These are phyloP conservation scores for Edaphochlamys debaryana DNA, from an alignment of 139 green algal genomes.

Conservation along the genomic window DNA sequence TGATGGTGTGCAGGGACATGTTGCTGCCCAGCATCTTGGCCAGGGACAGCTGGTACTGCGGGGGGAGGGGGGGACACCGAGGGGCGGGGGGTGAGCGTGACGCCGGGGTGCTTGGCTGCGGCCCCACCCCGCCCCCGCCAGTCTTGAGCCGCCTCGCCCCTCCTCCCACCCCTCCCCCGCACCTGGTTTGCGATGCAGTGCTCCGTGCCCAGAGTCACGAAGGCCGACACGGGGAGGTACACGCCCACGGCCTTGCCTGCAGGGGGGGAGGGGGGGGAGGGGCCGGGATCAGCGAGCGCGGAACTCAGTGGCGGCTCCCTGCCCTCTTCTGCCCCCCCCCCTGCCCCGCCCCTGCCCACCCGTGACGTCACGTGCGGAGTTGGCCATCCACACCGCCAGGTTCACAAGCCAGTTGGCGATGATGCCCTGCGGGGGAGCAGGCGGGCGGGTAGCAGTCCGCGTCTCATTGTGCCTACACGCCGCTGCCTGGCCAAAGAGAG, in stretches of 20 bases:
- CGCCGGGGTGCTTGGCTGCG: not conserved
- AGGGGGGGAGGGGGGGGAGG: conserved; percentile 10
- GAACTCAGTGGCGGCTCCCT: not conserved
- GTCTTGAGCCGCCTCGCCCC: not conserved
- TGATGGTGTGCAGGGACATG: conserved; percentile 71
- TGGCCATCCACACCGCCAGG: conserved; percentile 81
- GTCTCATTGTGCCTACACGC: no score
- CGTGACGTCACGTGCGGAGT: conserved; percentile 45
- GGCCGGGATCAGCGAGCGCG: no score
- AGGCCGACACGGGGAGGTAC: conserved; percentile 78
- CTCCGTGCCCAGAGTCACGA: conserved; percentile 82
- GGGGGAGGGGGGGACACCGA: not conserved
- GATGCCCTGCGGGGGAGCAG: conserved; percentile 65
- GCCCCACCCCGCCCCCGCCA: not conserved
- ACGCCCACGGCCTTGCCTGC: conserved; percentile 79
- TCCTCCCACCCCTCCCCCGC: not conserved
- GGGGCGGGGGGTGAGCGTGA: not conserved
- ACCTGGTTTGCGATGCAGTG: conserved; percentile 80
- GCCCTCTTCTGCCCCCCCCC: not conserved
- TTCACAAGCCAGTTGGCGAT: conserved; percentile 80
- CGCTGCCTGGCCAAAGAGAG: no score
- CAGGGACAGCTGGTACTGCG: conserved; percentile 62
- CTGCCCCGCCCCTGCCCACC: not conserved
- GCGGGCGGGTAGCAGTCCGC: no score
- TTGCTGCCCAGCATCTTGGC: conserved; percentile 52